Conservation (phyloP, 495 filamentous ascomycete species). For the Aspergillus affinis region DNA sequence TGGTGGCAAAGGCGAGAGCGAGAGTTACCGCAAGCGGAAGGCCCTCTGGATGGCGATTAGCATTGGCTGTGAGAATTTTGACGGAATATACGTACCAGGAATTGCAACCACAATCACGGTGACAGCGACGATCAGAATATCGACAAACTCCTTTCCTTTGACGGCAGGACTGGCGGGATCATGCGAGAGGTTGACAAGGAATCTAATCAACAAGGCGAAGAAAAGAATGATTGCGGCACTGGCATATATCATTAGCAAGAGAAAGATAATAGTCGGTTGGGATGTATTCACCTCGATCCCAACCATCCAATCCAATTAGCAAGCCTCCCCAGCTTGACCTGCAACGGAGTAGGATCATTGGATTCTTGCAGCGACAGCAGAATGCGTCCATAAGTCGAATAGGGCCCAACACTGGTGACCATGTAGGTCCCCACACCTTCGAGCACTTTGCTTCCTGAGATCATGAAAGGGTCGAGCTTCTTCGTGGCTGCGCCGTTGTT, state of each 20-base stretch:
- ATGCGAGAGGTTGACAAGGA: constrained; percentile 51
- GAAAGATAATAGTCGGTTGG: neutral
- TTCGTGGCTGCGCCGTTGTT: constrained; percentile 53
- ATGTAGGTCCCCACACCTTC: constrained; percentile 66
- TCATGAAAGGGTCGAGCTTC: constrained; percentile 63
- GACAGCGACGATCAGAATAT: constrained; percentile 68
- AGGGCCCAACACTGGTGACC: constrained; percentile 61
- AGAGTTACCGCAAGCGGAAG: constrained; percentile 67
- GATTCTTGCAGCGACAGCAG: constrained; percentile 61
- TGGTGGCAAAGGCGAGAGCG: constrained; percentile 69
- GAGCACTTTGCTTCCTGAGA: constrained; percentile 63
- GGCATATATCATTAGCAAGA: constrained; percentile 28
- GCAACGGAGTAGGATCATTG: constrained; percentile 63
- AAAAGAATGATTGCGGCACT: constrained; percentile 63
- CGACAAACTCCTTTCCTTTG: constrained; percentile 63
- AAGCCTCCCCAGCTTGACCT: constrained; percentile 60
- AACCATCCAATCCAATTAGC: constrained; percentile 65
- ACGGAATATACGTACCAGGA: constrained; percentile 38
- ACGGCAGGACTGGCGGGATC: constrained; percentile 50
- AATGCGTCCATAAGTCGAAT: constrained; percentile 65
- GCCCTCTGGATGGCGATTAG: constrained; percentile 47
- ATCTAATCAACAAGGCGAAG: constrained; percentile 61
- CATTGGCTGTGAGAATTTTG: neutral
- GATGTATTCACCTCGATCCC: constrained; percentile 38
- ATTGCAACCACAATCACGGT: constrained; percentile 73